These are phyloP conservation scores for Tetrahymena elliotti DNA, from an alignment of 73 alveolate genomes.

Conservation along the genomic window DNA sequence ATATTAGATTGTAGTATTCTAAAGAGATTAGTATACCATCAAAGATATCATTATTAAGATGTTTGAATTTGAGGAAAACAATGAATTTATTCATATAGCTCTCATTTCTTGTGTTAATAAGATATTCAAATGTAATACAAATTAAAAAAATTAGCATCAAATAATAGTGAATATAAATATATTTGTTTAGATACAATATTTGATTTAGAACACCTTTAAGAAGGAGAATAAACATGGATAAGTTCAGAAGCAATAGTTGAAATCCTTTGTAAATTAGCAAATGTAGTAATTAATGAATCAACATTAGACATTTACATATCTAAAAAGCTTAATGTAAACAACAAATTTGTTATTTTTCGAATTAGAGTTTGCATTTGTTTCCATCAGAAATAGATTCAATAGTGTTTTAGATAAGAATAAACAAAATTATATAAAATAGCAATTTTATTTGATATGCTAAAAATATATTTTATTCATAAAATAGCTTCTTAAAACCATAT, in stretches of 20 bases:
- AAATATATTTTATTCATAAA: neutral
- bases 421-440: neutral
- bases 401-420: neutral
- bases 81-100: neutral
- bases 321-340: neutral
- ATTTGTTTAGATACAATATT: neutral
- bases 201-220: neutral
- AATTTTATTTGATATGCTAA: neutral
- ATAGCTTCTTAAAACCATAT: neutral
- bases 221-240: neutral
- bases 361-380: neutral
- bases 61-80: neutral
- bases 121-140: neutral
- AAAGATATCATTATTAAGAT: neutral
- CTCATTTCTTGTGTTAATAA: neutral
- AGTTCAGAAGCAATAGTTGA: neutral
- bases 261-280: neutral
- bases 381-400: neutral
- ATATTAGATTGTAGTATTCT: neutral
- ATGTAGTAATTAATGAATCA: neutral
- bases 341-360: neutral
- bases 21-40: neutral
- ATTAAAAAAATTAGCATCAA: neutral
- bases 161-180: no score
- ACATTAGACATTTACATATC: neutral